Evolutionary conservation across 2,329 filamentous ascomycete genomes (phyloP).

Genomic region (Cladosporium sp.): DNA sequence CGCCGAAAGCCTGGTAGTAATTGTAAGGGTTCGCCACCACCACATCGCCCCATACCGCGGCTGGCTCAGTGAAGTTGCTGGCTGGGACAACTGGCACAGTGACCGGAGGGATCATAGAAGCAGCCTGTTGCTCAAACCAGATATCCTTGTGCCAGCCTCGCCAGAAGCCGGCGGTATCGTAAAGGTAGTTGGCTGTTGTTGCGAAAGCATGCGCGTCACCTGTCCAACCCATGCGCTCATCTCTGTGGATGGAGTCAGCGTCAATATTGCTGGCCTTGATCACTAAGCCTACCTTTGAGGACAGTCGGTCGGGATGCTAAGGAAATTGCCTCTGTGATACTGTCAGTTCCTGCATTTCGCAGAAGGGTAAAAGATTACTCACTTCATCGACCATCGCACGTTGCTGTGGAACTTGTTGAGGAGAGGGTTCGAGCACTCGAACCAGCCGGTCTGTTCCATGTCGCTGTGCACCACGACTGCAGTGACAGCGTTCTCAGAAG

Average conservation of each 20-base stretch:
- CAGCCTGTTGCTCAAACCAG: conserved; percentile 37
- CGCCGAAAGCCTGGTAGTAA: conserved; percentile 39
- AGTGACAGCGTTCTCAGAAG: conserved; percentile 29
- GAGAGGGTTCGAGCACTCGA: conserved; percentile 53
- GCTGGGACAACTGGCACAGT: conserved; percentile 22
- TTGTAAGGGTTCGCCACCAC: conserved; percentile 40
- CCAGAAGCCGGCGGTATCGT: conserved; percentile 54
- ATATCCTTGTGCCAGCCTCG: conserved; percentile 53
- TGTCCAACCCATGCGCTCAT: conserved; percentile 58
- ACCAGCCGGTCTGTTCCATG: conserved; percentile 52
- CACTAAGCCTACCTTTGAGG: conserved; percentile 41
- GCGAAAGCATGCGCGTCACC: conserved; percentile 54
- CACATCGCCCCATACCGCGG: conserved; percentile 44
- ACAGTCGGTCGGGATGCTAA: conserved; percentile 59
- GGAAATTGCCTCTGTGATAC: conserved; percentile 51
- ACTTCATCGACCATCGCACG: conserved; percentile 56
- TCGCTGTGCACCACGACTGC: conserved; percentile 55
- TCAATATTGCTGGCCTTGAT: not conserved
- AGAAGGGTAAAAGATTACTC: not conserved
- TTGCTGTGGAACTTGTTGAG: conserved; percentile 59
- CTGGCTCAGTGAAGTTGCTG: conserved; percentile 21
- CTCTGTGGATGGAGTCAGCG: conserved; percentile 33
- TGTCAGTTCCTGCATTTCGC: not conserved
- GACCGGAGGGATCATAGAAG: conserved; percentile 28
- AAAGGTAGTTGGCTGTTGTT: conserved; percentile 55